Evolutionary conservation across 345 rosid species (phyloP).

Genomic region (Brassica incana): DNA sequence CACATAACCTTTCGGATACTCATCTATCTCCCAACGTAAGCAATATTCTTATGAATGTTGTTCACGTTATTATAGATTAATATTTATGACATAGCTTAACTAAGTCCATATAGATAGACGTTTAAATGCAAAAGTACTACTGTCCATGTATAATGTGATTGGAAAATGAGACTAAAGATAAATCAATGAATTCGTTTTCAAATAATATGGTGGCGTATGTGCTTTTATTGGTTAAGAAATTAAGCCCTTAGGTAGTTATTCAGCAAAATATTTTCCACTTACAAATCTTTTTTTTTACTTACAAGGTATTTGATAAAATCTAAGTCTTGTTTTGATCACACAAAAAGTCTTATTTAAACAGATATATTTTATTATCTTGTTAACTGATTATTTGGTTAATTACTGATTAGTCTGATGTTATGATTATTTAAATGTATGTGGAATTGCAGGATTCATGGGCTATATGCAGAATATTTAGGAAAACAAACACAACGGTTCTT

Average conservation of each 20-base stretch:
- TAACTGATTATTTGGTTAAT: not conserved
- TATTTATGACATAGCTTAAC: not conserved
- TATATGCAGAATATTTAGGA: conserved; percentile 82
- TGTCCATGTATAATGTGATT: not conserved
- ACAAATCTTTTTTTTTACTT: not conserved
- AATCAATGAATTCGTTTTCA: not conserved
- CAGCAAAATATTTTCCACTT: not conserved
- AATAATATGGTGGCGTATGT: not conserved
- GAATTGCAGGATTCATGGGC: conserved; percentile 77
- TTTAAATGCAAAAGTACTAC: not conserved
- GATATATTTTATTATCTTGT: not conserved
- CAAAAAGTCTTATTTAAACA: not conserved
- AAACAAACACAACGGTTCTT: conserved; percentile 60
- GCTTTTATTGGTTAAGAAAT: not conserved
- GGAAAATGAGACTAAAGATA: not conserved
- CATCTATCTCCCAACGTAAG: conserved; percentile 58
- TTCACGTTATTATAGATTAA: not conserved
- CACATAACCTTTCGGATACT: conserved; percentile 42
- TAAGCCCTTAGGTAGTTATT: not conserved
- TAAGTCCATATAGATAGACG: not conserved
- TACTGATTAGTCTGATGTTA: not conserved
- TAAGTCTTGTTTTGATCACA: not conserved
- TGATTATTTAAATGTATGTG: not conserved
- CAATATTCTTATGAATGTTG: not conserved
- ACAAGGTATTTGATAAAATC: not conserved